Evolutionary conservation across 1,139 yeast genomes (phyloP).

Genomic region (Geotrichum citri-aurantii): DNA sequence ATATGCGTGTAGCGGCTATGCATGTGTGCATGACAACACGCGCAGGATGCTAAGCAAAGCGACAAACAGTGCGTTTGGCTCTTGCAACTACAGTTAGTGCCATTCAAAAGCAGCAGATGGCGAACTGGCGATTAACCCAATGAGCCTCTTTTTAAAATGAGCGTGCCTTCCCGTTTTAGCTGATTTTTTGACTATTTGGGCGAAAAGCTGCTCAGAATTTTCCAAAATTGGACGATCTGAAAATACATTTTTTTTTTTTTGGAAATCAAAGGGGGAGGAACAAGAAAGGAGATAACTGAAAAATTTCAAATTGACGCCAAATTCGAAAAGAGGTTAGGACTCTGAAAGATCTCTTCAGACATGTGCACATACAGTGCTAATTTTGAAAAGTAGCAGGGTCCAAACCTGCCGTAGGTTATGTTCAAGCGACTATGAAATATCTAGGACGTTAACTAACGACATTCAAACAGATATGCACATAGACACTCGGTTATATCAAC

Average conservation of each 20-base stretch:
- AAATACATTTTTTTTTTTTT: background rate
- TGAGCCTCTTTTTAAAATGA: background rate
- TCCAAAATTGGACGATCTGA: background rate
- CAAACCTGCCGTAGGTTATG: background rate
- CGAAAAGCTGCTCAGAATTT: background rate
- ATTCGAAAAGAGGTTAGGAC: background rate
- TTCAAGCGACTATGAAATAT: background rate
- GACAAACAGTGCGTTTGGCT: background rate
- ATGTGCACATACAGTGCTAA: background rate
- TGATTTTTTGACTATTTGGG: background rate
- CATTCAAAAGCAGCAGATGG: background rate
- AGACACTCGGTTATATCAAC: background rate
- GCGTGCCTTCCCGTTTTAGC: background rate
- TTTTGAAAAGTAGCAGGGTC: background rate
- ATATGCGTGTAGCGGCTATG: background rate
- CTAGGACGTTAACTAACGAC: background rate
- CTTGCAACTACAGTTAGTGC: background rate
- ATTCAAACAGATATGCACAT: background rate
- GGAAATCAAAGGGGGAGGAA: background rate
- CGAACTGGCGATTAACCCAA: no score
- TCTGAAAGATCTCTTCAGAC: background rate
- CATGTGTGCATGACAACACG: background rate
- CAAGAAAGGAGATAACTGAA: background rate
- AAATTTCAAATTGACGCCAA: background rate
- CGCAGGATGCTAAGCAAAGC: background rate